Conservation (phyloP, 1,284 basidiomycete genomes). For the Anthracocystis walkeri region DNA sequence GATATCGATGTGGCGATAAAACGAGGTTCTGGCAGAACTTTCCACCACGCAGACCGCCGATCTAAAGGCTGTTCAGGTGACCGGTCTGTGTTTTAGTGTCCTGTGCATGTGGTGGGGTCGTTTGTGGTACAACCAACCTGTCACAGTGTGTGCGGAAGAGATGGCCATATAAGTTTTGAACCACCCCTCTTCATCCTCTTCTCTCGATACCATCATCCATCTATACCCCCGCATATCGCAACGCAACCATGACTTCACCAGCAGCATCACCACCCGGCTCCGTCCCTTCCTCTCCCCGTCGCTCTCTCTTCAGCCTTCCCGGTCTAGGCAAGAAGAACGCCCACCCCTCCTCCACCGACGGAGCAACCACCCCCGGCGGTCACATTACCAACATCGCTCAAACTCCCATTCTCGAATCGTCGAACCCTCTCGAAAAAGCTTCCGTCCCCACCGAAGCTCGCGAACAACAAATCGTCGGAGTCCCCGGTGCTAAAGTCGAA, state of each 20-base stretch:
- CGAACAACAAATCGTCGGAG: conserved; percentile 66
- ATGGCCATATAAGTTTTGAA: conserved; percentile 8
- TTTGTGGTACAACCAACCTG: neutral
- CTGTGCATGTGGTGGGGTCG: no score
- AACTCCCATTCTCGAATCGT: conserved; percentile 63
- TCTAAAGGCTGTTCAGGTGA: no score
- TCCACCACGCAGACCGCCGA: neutral
- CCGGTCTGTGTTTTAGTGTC: no score
- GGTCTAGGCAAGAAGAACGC: conserved; percentile 27
- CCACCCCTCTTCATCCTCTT: neutral
- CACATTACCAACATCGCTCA: conserved; percentile 58
- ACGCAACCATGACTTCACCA: conserved; percentile 40
- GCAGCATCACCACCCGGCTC: conserved; percentile 36
- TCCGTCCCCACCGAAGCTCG: conserved; percentile 61
- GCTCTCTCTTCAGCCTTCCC: conserved; percentile 34
- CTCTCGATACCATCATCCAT: conserved; percentile 1
- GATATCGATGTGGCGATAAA: conserved; percentile 4
- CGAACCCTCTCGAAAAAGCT: conserved; percentile 64
- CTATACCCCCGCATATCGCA: neutral
- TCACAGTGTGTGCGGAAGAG: neutral
- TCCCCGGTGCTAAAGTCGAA: conserved; percentile 45
- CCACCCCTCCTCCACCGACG: conserved; percentile 23
- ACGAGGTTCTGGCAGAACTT: neutral
- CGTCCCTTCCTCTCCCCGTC: conserved; percentile 46
- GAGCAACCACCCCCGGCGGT: conserved; percentile 37